Base-by-base conservation (phyloP, 768 basidiomycete species). In the Porphyrellus cyaneotinctus region DNA sequence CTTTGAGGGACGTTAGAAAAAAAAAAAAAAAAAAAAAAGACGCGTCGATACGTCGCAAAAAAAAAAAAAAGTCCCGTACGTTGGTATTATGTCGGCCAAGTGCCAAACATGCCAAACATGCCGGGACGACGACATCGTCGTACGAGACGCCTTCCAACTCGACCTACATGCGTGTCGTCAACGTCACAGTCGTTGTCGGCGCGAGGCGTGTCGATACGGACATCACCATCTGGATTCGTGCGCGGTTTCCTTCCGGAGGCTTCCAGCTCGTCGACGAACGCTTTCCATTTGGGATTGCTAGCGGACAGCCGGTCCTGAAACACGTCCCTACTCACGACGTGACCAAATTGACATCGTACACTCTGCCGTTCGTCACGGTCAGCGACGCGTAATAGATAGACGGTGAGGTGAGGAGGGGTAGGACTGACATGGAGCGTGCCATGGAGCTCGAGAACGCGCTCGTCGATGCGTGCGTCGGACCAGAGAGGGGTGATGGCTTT, bases 161-260 rank as follows among this genome's bases (percentile, higher is more conserved):
- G 60, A 95, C 86, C 91, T 93, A 55, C 0, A 11, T 48, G 32
- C 7, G 17, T 17, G 3, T 22, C 9, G 37, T 46, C 23, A 50
- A 24, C 28, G 26, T 43, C 23, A n/a, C 7, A 24, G 22, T 15
- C 14, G 39, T 49, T 28, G 20, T 44, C 3, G n/a, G n/a, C n/a
- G n/a, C n/a, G n/a, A n/a, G n/a, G 10, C 4, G 9, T 9, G 6
- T 14, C 15, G 43, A 39, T 8, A 77, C 79, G 52, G 59, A 90
- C 94, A 73, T 97, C 94, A 66, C 94, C 94, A 59, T 95, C 94
- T 12, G 94, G 94, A 66, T 95, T 95, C 23, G 89, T 95, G 52
- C 90, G 78, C 2, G 80, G 85, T 50, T 80, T 78, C 39, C 70
- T 67, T 6, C 84, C 82, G 0, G 77, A 77, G 24, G 70, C 70